Evolutionary conservation across 345 rosid species (phyloP).

Genomic region (Hibiscus tridactylites): DNA sequence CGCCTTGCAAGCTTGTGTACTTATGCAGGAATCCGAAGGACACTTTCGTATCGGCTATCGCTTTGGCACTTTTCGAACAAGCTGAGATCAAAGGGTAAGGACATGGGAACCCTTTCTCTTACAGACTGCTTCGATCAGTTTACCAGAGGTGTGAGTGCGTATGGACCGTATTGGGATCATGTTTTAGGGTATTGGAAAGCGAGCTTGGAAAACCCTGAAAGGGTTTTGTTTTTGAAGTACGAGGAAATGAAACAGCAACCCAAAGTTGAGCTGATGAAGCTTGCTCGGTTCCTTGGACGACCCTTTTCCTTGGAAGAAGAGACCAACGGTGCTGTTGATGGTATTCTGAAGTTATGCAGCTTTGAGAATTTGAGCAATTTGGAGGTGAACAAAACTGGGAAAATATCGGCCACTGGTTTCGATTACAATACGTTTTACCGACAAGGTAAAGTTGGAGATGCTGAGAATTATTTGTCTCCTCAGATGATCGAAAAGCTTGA

Average conservation of each 20-base stretch:
- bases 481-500: constrained; percentile 34
- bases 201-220: constrained; percentile 32
- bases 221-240: constrained; percentile 40
- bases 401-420: constrained; percentile 19
- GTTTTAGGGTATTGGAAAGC: constrained; percentile 42
- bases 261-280: constrained; percentile 20
- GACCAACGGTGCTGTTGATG: constrained; percentile 20
- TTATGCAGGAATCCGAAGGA: constrained; percentile 57
- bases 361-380: constrained; percentile 34
- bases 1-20: constrained; percentile 43
- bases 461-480: constrained; percentile 34
- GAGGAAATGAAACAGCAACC: constrained; percentile 40
- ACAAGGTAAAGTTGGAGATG: constrained; percentile 52
- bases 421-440: constrained; percentile 28
- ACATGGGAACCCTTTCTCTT: constrained; percentile 18
- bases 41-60: constrained; percentile 44
- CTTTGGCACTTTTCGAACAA: constrained; percentile 50
- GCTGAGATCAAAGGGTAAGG: constrained; percentile 11
- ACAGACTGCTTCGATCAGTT: constrained; percentile 38
- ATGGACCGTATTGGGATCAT: constrained; percentile 64
- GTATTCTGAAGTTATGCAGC: constrained; percentile 45
- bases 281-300: constrained; percentile 36
- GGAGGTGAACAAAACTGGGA: constrained; percentile 39
- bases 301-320: constrained; percentile 44
- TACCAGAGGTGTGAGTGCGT: constrained; percentile 32